A percentile compares a stretch with the other conserved stretches of the same genome.
Conservation (phyloP, 345 rosid species). For the Conringia planisiliqua region DNA sequence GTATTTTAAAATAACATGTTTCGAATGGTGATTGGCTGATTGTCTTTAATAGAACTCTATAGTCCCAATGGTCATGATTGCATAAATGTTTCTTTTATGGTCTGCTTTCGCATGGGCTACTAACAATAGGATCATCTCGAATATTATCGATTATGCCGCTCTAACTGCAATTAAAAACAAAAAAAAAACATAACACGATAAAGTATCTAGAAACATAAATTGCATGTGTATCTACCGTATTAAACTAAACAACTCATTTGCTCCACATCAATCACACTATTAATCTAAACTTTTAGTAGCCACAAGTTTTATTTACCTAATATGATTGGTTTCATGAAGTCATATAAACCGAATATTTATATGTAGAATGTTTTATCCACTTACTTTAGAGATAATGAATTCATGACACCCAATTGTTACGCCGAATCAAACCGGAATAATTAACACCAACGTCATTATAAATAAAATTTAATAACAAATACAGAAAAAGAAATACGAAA, state of each 20-base stretch:
- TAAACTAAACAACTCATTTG: neutral
- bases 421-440: conserved; percentile 23
- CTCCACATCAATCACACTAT: conserved; percentile 5
- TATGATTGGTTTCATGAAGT: conserved; percentile 24
- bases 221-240: neutral
- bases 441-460: conserved; percentile 26
- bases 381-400: conserved; percentile 26
- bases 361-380: conserved; percentile 33
- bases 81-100: neutral
- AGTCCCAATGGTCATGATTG: neutral
- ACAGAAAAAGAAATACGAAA: conserved; percentile 12
- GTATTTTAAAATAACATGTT: neutral
- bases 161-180: neutral
- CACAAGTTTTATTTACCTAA: conserved; percentile 24
- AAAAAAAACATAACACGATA: neutral
- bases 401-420: conserved; percentile 21
- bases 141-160: neutral
- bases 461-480: neutral
- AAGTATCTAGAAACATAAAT: neutral
- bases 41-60: neutral
- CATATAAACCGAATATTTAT: conserved; percentile 15
- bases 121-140: neutral
- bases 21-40: neutral
- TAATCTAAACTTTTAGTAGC: conserved; percentile 12
- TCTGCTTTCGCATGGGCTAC: neutral